Evolutionary conservation across 306 rosid genomes (phyloP), one percentile per base, ranked within the genome.

Genomic region (Quillaja saponaria): DNA sequence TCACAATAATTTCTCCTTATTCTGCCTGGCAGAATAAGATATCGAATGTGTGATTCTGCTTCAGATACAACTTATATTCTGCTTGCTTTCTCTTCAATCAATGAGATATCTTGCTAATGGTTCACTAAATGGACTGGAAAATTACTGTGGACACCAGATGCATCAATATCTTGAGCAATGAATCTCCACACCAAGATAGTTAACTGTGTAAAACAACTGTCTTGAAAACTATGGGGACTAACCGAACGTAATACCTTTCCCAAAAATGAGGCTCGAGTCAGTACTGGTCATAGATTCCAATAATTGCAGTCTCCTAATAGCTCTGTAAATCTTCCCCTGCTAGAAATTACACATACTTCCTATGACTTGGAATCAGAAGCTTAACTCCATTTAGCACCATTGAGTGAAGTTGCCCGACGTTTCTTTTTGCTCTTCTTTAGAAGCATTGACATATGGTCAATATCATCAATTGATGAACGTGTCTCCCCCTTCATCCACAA

Each of bases 401-500:
- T 81, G 25, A 72, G 66, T 15, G 87, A 71, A 20, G 64, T 48
- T 47, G 55, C 81, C 59, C 20, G 71, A 40, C 60, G 67, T 55
- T 71, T 85, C 74, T 69, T 85, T 68, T 55, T 81, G 67, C 79
- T 80, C 78, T 80, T 86, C 69, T 80, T 87, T 49, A 85, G 69
- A 61, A 90, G 87, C 69, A 83, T 52, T 10, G 96, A 81, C 58
- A 78, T 72, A 59, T 83, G 82, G 51, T 85, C 82, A 28, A 79
- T 41, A 59, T 71, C 78, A 16, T 69, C 77, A 34, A 75, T 31
- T 46, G 85, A 67, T 8, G 91, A 72, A 66, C 50, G 89, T 12
- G 61, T 67, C 53, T 83, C 95, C 21, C 99, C 99, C 61, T 80
- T 78, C 55, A 94, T 73, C 99, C 97, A 89, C 19, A 76, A 79